Conservation (phyloP, 2,329 filamentous ascomycete genomes). For the Cordyceps javanica region DNA sequence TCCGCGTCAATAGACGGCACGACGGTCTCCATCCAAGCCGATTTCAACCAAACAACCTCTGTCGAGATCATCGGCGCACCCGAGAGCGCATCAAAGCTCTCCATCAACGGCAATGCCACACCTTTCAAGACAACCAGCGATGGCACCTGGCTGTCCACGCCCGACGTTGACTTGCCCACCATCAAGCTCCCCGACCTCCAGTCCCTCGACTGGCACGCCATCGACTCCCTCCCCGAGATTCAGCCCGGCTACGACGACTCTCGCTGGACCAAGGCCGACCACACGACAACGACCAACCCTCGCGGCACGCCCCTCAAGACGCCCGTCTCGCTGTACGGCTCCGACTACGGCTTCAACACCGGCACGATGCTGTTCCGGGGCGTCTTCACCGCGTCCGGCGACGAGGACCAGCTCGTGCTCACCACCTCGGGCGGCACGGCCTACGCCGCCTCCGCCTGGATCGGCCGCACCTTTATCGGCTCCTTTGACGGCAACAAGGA, state of each 20-base stretch:
- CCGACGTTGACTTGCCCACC: slow-evolving; percentile 45
- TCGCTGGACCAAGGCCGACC: slow-evolving; percentile 56
- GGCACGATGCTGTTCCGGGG: slow-evolving; percentile 66
- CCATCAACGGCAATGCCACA: slow-evolving; percentile 34
- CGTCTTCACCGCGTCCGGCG: slow-evolving; percentile 57
- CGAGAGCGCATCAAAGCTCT: slow-evolving; percentile 36
- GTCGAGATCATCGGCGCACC: slow-evolving; percentile 64
- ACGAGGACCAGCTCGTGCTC: slow-evolving; percentile 51
- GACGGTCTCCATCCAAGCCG: slow-evolving; percentile 59
- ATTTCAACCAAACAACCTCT: slow-evolving; percentile 63
- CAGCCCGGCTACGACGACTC: slow-evolving; percentile 60
- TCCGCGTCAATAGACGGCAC: slow-evolving; percentile 49
- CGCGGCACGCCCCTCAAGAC: slow-evolving; percentile 50
- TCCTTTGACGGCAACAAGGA: slow-evolving; percentile 54
- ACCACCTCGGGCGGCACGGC: slow-evolving; percentile 60
- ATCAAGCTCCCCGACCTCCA: slow-evolving; percentile 37
- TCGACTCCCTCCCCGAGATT: slow-evolving; percentile 68
- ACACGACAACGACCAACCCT: slow-evolving; percentile 53
- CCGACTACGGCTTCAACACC: slow-evolving; percentile 69
- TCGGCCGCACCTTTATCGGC: slow-evolving; percentile 57
- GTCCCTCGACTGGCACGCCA: slow-evolving; percentile 58
- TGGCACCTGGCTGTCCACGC: slow-evolving; percentile 43
- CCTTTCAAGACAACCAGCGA: slow-evolving; percentile 31
- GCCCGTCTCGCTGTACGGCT: slow-evolving; percentile 59
- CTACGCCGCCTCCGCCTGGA: slow-evolving; percentile 62